phyloP scores from a whole-genome alignment of 768 basidiomycete species.

The Mrakia frigida region DNA sequence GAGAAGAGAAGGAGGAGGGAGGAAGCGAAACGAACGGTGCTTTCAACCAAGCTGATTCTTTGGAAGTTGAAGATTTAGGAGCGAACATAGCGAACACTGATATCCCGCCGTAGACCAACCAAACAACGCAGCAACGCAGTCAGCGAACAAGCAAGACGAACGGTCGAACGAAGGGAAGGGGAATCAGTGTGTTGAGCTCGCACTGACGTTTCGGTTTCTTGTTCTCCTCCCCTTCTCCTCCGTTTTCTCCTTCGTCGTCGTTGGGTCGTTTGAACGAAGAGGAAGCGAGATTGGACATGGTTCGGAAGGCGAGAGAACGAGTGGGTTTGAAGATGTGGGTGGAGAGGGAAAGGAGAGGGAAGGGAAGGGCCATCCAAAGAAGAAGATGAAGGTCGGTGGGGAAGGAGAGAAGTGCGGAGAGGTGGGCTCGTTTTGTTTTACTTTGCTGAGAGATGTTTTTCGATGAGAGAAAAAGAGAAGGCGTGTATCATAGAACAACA shows the following conservation, averaged over 20 bases:
- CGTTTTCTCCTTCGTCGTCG: neutral
- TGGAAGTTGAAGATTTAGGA: neutral
- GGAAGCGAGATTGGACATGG: neutral
- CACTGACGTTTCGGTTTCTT: constrained; percentile 15
- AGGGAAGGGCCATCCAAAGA: neutral
- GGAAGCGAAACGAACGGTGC: neutral
- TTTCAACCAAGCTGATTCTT: neutral
- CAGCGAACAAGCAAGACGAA: neutral
- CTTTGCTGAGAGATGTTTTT: too few species aligned
- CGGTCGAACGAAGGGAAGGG: neutral
- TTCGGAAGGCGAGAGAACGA: neutral
- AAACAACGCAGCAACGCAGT: neutral
- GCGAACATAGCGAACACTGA: constrained; percentile 13
- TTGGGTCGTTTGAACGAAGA: neutral
- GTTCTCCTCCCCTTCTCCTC: neutral
- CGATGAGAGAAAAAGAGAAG: too few species aligned
- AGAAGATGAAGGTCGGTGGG: neutral
- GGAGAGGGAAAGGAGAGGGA: neutral
- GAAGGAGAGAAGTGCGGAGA: neutral
- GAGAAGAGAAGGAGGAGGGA: neutral
- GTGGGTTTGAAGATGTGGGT: neutral
- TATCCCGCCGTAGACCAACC: neutral
- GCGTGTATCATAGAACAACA: too few species aligned
- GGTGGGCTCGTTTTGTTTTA: neutral
- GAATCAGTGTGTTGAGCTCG: neutral